phyloP scores from a whole-genome alignment of 2,329 filamentous ascomycete species.

The Zasmidium citrigriseum region DNA sequence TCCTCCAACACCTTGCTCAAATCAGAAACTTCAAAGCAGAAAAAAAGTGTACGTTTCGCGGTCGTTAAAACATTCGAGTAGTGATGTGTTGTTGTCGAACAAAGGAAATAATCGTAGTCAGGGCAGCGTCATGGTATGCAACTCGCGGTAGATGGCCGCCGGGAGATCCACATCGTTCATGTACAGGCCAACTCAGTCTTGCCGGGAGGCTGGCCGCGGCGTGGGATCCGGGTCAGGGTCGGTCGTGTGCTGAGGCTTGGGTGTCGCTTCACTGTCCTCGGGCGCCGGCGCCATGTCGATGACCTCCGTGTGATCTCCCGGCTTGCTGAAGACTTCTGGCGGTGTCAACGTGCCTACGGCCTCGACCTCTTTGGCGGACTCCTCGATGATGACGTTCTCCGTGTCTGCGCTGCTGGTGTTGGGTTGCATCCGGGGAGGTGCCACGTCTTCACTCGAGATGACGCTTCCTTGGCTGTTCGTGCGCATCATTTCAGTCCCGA shows the following conservation, averaged over 20 bases:
- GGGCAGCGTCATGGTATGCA: background rate
- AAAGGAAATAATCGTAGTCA: conserved; percentile 12
- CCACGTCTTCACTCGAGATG: conserved; percentile 50
- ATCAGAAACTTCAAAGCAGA: conserved; percentile 1
- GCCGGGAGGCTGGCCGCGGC: conserved; percentile 36
- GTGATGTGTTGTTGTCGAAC: conserved; percentile 7
- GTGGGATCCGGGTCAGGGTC: conserved; percentile 44
- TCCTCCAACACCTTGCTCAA: conserved; percentile 33
- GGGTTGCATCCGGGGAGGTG: conserved; percentile 20
- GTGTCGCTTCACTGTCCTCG: conserved; percentile 40
- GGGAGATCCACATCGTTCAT: conserved; percentile 6
- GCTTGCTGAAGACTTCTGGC: conserved; percentile 50
- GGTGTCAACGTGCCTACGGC: conserved; percentile 46
- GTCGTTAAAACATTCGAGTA: conserved; percentile 15
- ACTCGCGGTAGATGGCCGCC: background rate
- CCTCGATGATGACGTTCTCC: conserved; percentile 39
- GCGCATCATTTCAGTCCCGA: conserved; percentile 96
- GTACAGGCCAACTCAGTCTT: background rate
- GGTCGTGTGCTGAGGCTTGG: conserved; percentile 33
- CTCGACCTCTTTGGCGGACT: conserved; percentile 37
- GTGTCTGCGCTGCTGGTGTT: conserved; percentile 3
- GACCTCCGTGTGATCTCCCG: conserved; percentile 45
- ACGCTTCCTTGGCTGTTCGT: conserved; percentile 90
- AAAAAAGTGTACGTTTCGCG: conserved; percentile 16
- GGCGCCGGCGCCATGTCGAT: conserved; percentile 33